These are phyloP conservation scores for Aspergillus ellipticus DNA, from an alignment of 495 filamentous ascomycete genomes.

Conservation along the genomic window DNA sequence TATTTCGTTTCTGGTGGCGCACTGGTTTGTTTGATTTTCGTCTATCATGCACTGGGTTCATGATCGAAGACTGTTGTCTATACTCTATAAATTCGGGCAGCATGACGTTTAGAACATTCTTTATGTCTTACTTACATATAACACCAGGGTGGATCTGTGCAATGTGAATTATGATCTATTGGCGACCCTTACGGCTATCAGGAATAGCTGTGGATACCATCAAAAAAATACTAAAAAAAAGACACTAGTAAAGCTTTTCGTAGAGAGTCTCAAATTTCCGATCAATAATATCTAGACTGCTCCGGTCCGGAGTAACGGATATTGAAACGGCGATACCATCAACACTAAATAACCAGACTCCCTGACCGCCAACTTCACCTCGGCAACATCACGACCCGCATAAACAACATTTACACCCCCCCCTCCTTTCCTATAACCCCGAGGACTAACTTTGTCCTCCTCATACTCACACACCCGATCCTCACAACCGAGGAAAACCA, in stretches of 20 bases:
- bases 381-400: slow-evolving; percentile 16
- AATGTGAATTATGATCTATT: not conserved
- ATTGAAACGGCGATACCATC: too few relatives aligned
- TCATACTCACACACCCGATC: not conserved
- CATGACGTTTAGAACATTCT: not conserved
- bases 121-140: not conserved
- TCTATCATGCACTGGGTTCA: not conserved
- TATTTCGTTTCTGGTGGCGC: slow-evolving; percentile 8
- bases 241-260: not conserved
- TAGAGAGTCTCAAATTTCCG: not conserved
- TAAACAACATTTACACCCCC: slow-evolving; percentile 13
- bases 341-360: too few relatives aligned
- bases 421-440: not conserved
- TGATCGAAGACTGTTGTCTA: not conserved
- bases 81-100: slow-evolving; percentile 2
- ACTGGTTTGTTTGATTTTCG: not conserved
- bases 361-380: slow-evolving; percentile 6
- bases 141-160: not conserved
- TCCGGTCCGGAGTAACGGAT: not conserved
- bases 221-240: not conserved
- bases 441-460: not conserved
- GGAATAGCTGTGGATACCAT: not conserved
- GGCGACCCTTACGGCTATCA: not conserved
- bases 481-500: slow-evolving; percentile 5
- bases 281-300: not conserved